These are phyloP conservation scores for Sporisorium sorghi DNA, from an alignment of 1,284 basidiomycete species.

Conservation along the genomic window DNA sequence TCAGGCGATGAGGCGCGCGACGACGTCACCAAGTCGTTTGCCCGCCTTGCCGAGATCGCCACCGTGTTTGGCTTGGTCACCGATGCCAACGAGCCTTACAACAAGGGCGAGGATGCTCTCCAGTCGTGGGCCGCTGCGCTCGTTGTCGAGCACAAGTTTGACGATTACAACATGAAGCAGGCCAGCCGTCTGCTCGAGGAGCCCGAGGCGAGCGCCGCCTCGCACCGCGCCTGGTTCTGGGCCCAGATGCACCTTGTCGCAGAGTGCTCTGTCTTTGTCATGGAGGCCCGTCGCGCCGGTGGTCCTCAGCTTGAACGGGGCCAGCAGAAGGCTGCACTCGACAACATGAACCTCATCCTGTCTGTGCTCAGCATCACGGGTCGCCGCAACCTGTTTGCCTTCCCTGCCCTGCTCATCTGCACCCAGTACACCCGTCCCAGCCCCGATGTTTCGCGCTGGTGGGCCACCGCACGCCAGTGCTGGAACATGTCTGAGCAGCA, in stretches of 20 bases:
- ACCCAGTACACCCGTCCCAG: constrained; percentile 47
- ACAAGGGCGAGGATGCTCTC: constrained; percentile 36
- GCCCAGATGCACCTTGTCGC: constrained; percentile 72
- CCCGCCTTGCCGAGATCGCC: constrained; percentile 70
- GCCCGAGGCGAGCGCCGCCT: constrained; percentile 52
- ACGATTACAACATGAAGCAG: constrained; percentile 70
- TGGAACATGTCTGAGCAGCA: constrained; percentile 47
- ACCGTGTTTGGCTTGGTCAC: constrained; percentile 70
- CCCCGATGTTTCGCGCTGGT: constrained; percentile 46
- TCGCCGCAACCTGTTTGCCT: constrained; percentile 49
- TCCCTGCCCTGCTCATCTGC: constrained; percentile 49
- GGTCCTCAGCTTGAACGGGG: constrained; percentile 31
- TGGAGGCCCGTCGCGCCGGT: constrained; percentile 65
- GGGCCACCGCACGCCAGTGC: constrained; percentile 50
- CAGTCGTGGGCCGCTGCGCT: constrained; percentile 70
- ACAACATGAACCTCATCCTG: constrained; percentile 52
- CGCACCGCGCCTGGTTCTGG: constrained; percentile 70
- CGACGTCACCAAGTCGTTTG: constrained; percentile 68
- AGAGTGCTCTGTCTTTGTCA: constrained; percentile 72
- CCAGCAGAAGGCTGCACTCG: constrained; percentile 45
- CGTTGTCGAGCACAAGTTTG: constrained; percentile 70
- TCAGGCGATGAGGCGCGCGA: constrained; percentile 47
- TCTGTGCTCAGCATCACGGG: constrained; percentile 48
- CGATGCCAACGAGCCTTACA: constrained; percentile 40
- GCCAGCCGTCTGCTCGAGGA: constrained; percentile 67